Conservation (phyloP, 352 stramenopile genomes). For the Aphanomyces invadans region DNA sequence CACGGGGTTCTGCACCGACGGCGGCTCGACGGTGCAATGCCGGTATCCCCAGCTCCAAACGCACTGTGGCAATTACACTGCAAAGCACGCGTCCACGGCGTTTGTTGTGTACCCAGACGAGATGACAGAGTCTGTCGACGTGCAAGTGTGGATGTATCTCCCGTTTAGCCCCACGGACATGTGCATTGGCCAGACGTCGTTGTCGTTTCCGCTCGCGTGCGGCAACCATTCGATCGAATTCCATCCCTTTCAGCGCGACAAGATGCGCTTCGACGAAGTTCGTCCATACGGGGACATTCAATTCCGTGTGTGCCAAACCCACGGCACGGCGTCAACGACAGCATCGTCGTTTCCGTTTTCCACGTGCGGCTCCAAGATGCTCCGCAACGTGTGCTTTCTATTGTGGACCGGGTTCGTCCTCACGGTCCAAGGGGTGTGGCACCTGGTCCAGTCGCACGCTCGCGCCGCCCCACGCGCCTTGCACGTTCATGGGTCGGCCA, state of each 20-base stretch:
- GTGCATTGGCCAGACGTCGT: conserved; percentile 28
- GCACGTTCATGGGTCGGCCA: no score
- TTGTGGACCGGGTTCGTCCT: neutral
- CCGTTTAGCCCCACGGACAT: conserved; percentile 31
- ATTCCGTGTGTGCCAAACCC: neutral
- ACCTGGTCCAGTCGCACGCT: neutral
- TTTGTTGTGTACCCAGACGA: conserved; percentile 22
- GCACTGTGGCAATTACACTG: conserved; percentile 15
- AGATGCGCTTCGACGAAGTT: conserved; percentile 27
- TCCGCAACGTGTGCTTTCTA: neutral
- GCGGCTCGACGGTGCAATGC: neutral
- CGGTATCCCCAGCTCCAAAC: conserved; percentile 15
- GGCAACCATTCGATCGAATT: conserved; percentile 21
- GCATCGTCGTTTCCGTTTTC: conserved; percentile 11
- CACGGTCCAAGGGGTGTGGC: neutral
- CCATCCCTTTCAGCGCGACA: conserved; percentile 12
- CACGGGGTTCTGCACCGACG: neutral
- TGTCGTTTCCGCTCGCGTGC: conserved; percentile 8
- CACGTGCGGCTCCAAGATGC: neutral
- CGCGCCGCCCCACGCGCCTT: no score
- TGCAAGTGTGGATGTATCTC: conserved; percentile 34
- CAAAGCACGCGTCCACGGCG: conserved; percentile 5
- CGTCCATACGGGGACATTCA: conserved; percentile 17
- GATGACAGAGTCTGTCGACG: conserved; percentile 26
- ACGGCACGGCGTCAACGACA: neutral